These are phyloP conservation scores for Rhytidhysteron rufulum DNA, from an alignment of 2,329 filamentous ascomycete genomes.

Conservation along the genomic window DNA sequence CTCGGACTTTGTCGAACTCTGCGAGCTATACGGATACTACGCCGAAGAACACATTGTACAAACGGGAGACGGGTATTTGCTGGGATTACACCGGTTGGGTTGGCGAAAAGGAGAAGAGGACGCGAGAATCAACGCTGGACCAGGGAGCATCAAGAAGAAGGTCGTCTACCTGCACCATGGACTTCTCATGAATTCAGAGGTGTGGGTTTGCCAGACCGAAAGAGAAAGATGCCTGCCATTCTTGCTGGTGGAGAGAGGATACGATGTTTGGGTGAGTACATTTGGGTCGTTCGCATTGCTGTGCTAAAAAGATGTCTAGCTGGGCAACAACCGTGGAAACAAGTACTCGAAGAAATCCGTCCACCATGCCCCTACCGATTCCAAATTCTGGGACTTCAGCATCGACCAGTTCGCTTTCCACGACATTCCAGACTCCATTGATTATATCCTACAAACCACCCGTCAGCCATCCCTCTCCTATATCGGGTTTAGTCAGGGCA, in stretches of 20 bases:
- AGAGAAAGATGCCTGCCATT: constrained; percentile 84
- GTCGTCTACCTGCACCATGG: constrained; percentile 95
- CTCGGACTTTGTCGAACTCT: constrained; percentile 91
- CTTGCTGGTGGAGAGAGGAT: constrained; percentile 81
- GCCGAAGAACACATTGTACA: constrained; percentile 96
- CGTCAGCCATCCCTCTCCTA: constrained; percentile 83
- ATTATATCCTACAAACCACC: constrained; percentile 84
- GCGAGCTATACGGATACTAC: constrained; percentile 83
- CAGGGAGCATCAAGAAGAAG: constrained; percentile 65
- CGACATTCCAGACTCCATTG: constrained; percentile 92
- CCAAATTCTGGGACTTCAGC: constrained; percentile 92
- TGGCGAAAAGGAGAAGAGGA: constrained; percentile 79
- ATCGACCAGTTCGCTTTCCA: constrained; percentile 98
- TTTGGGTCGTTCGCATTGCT: background rate
- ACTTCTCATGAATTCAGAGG: constrained; percentile 96
- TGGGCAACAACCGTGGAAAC: constrained; percentile 97
- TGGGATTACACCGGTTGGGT: constrained; percentile 83
- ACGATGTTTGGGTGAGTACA: constrained; percentile 83
- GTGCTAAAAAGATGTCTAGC: constrained; percentile 40
- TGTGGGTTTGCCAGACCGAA: constrained; percentile 93
- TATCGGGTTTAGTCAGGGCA: constrained; percentile 95
- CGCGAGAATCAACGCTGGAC: constrained; percentile 66
- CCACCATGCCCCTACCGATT: constrained; percentile 67
- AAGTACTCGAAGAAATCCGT: constrained; percentile 98
- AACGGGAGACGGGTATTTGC: constrained; percentile 87